Percentiles rank a stretch among this genome's conserved stretches.
These are phyloP conservation scores for Phlyctochytrium arcticum DNA, from an alignment of 192 early-diverging fungal genomes.

Conservation along the genomic window DNA sequence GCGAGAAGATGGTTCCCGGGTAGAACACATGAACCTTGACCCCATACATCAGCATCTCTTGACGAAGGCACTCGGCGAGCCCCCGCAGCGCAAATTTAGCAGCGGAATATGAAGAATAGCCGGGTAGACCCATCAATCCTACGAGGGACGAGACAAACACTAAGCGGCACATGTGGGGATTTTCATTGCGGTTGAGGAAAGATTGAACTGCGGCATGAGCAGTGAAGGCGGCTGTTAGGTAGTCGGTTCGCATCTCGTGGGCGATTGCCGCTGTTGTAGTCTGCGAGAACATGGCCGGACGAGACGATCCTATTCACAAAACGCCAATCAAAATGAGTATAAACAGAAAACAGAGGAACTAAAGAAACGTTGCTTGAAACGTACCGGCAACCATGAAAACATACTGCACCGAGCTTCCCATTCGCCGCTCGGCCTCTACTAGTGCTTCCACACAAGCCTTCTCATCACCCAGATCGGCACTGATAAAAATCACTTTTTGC, in stretches of 20 bases:
- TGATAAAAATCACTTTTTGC: conserved; percentile 14
- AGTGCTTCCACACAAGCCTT: not conserved
- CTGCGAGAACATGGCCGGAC: not conserved
- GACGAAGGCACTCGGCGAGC: conserved; percentile 34
- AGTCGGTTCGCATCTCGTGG: conserved; percentile 38
- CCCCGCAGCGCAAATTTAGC: conserved; percentile 45
- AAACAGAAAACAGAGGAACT: not conserved
- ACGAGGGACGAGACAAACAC: conserved; percentile 39
- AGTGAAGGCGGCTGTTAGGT: conserved; percentile 35
- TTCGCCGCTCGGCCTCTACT: conserved; percentile 5
- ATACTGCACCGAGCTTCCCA: conserved; percentile 22
- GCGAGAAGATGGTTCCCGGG: conserved; percentile 49
- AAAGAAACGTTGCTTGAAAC: not conserved
- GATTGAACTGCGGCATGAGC: conserved; percentile 30
- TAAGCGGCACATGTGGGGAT: conserved; percentile 27
- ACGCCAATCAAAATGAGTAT: too few relatives aligned
- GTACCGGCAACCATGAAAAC: conserved; percentile 15
- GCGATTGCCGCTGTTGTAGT: conserved; percentile 11
- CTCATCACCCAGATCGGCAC: conserved; percentile 18
- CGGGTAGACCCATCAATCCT: conserved; percentile 33
- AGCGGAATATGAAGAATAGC: conserved; percentile 38
- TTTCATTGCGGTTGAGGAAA: conserved; percentile 15
- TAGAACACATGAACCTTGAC: conserved; percentile 37
- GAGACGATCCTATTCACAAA: conserved; percentile 8
- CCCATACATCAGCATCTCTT: conserved; percentile 33